A percentile compares a stretch with the other conserved stretches of the same genome.
Conservation (phyloP, 2,329 filamentous ascomycete species). For the Xylariaceae sp. region DNA sequence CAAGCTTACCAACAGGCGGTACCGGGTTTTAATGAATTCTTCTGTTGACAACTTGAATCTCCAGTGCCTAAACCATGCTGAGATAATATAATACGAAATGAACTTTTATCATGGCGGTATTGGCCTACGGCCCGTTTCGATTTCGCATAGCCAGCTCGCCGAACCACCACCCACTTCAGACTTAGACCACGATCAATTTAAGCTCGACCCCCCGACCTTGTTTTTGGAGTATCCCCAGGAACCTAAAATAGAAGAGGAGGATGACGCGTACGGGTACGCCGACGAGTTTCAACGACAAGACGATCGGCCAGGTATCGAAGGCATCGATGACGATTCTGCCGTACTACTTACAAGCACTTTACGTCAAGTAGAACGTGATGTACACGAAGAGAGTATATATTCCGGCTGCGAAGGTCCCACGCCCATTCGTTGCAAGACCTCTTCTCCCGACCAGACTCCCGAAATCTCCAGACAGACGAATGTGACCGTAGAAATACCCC, state of each 20-base stretch:
- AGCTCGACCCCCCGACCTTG: neutral
- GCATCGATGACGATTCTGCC: neutral
- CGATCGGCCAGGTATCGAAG: neutral
- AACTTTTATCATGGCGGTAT: neutral
- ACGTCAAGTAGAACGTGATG: neutral
- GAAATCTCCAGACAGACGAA: conserved; percentile 3
- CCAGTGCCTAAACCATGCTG: neutral
- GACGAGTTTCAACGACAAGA: neutral
- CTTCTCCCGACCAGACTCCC: conserved; percentile 3
- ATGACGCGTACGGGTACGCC: neutral
- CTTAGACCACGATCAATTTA: neutral
- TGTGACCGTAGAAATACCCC: conserved; percentile 23
- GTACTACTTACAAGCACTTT: neutral
- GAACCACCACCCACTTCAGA: neutral
- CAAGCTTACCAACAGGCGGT: too few species aligned
- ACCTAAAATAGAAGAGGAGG: conserved; percentile 5
- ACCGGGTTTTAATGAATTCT: too few species aligned
- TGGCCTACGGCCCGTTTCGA: conserved; percentile 3
- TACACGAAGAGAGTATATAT: neutral
- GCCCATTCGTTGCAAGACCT: neutral
- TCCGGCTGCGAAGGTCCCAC: neutral
- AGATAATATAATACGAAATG: neutral
- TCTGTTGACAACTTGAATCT: too few species aligned
- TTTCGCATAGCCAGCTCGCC: neutral
- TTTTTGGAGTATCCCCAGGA: neutral